phyloP scores from a whole-genome alignment of 306 rosid genomes.

The Cucurbita pepo region DNA sequence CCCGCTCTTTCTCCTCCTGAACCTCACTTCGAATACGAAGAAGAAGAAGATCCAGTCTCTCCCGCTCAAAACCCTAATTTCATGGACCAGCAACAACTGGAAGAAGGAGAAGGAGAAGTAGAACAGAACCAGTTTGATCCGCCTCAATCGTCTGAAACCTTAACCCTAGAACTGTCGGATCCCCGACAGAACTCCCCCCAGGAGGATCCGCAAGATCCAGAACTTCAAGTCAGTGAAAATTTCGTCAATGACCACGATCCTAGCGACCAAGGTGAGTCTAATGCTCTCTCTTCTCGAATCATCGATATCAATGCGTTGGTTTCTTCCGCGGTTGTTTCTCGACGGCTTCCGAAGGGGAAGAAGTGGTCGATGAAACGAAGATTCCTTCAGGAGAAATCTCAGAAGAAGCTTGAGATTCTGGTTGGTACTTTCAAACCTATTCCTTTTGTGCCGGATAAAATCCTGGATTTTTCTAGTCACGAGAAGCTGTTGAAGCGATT shows the following conservation, averaged over 20 bases:
- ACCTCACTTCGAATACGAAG: not conserved
- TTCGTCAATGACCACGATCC: not conserved
- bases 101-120: not conserved
- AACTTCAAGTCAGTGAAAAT: slow-evolving; percentile 4
- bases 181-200: slow-evolving; percentile 6
- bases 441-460: slow-evolving; percentile 46
- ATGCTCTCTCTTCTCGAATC: slow-evolving; percentile 18
- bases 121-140: slow-evolving; percentile 2
- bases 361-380: slow-evolving; percentile 13
- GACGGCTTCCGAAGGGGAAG: slow-evolving; percentile 21
- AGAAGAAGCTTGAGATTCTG: slow-evolving; percentile 36
- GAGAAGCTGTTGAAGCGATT: slow-evolving; percentile 49
- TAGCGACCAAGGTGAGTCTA: slow-evolving; percentile 17
- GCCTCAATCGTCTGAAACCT: slow-evolving; percentile 22
- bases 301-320: not conserved
- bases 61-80: slow-evolving; percentile 13
- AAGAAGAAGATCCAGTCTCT: slow-evolving; percentile 3
- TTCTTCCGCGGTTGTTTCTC: not conserved
- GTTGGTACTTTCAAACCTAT: slow-evolving; percentile 46
- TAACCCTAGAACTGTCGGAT: slow-evolving; percentile 9
- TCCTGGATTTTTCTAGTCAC: slow-evolving; percentile 43
- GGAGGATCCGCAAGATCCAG: not conserved
- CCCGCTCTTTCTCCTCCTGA: not conserved
- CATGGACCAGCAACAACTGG: slow-evolving; percentile 6
- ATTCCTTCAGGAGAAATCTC: slow-evolving; percentile 21